Percentiles rank a stretch among this genome's conserved stretches.
These are phyloP conservation scores for Panicum virgatum DNA, from an alignment of 202 grass and related monocot species.

Conservation along the genomic window DNA sequence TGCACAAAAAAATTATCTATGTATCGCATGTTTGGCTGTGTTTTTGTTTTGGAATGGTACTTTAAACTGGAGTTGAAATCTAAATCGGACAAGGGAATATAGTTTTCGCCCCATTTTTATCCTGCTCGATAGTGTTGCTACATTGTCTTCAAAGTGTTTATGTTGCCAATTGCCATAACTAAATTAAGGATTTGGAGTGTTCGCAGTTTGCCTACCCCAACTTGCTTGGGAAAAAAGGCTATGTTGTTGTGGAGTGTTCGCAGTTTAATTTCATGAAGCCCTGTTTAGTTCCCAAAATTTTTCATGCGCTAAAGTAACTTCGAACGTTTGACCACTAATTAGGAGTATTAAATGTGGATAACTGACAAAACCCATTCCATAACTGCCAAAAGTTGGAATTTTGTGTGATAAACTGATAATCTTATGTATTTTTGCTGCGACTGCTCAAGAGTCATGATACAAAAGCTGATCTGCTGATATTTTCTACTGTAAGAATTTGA, in stretches of 20 bases:
- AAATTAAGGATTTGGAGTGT: neutral
- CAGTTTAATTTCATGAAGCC: too few species aligned
- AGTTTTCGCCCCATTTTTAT: neutral
- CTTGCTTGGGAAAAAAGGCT: too few species aligned
- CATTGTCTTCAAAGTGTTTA: conserved; percentile 22
- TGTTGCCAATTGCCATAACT: neutral
- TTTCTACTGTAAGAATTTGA: conserved; percentile 10
- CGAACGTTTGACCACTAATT: too few species aligned
- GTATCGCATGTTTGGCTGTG: neutral
- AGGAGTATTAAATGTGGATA: too few species aligned
- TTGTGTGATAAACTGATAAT: neutral
- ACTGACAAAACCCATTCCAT: too few species aligned
- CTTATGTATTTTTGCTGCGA: neutral
- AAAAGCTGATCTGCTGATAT: neutral
- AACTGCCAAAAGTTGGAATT: conserved; percentile 25
- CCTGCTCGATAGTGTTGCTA: neutral
- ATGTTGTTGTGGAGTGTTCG: too few species aligned
- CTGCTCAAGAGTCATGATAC: neutral
- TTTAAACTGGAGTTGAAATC: neutral
- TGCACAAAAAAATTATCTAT: neutral
- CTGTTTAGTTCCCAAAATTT: too few species aligned
- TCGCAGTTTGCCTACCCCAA: too few species aligned
- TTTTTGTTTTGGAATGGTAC: neutral
- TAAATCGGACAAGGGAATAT: too few species aligned
- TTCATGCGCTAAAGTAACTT: too few species aligned